phyloP scores from a whole-genome alignment of 2,329 filamentous ascomycete species.

The Penicillium fuscoglaucum region DNA sequence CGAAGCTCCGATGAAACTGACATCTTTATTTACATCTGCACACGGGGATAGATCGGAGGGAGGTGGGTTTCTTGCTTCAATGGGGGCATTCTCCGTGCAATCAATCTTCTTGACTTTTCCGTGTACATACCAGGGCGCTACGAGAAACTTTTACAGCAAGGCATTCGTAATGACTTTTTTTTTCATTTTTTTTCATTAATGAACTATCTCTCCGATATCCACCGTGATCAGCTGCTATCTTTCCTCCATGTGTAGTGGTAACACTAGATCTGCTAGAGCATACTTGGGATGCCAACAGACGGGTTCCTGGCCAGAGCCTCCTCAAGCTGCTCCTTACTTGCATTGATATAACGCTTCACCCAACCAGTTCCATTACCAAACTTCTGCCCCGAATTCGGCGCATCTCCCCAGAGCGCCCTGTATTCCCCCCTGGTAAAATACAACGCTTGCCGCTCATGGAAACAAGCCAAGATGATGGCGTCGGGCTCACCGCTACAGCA shows the following conservation, averaged over 20 bases:
- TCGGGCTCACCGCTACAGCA: slow-evolving; percentile 23
- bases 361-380: neutral
- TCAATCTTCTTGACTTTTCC: neutral
- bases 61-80: neutral
- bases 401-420: slow-evolving; percentile 15
- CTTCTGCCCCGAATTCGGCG: neutral
- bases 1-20: neutral
- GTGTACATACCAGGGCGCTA: slow-evolving; percentile 3
- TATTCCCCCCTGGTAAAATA: slow-evolving; percentile 21
- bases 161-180: neutral
- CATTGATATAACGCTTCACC: neutral
- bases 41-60: neutral
- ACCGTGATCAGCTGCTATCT: neutral
- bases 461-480: slow-evolving; percentile 18
- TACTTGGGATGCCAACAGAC: neutral
- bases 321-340: slow-evolving; percentile 14
- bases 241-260: neutral
- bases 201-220: neutral
- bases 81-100: neutral
- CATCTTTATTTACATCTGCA: neutral
- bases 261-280: neutral
- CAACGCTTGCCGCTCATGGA: slow-evolving; percentile 16
- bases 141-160: neutral
- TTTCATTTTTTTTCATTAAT: neutral
- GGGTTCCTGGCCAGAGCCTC: slow-evolving; percentile 5